Evolutionary conservation across 73 alveolate genomes (phyloP).

Genomic region (Urostyla sp.): DNA sequence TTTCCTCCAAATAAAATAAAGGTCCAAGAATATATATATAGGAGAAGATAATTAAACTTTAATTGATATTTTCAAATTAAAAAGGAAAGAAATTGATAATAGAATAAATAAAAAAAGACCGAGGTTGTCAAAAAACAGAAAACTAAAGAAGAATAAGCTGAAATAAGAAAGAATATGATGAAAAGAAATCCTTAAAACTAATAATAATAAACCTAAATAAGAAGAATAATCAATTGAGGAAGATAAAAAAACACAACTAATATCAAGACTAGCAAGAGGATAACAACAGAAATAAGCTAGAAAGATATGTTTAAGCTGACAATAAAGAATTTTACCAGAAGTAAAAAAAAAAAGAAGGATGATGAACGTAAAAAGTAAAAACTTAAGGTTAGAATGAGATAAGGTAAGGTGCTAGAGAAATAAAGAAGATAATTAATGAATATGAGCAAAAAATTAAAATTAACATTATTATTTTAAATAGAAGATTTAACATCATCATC

Average conservation of each 20-base stretch:
- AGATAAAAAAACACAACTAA: neutral
- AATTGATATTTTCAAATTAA: too few species aligned
- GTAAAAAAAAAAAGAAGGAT: slow-evolving; percentile 78
- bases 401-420: slow-evolving; percentile 73
- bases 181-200: slow-evolving; percentile 22
- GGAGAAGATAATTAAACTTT: too few species aligned
- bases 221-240: neutral
- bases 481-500: too few species aligned
- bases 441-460: neutral
- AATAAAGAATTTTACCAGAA: slow-evolving; percentile 77
- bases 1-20: too few species aligned
- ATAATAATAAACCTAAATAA: neutral
- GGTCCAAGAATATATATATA: too few species aligned
- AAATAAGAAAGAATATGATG: slow-evolving; percentile 66
- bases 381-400: slow-evolving; percentile 61
- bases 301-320: slow-evolving; percentile 83
- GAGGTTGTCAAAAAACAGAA: slow-evolving; percentile 49
- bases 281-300: slow-evolving; percentile 71
- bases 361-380: slow-evolving; percentile 75
- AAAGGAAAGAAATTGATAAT: too few species aligned
- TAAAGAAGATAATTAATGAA: slow-evolving; percentile 60
- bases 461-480: too few species aligned
- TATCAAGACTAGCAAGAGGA: slow-evolving; percentile 70
- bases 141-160: slow-evolving; percentile 66
- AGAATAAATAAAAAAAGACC: too few species aligned